These are phyloP conservation scores for Rhizophagus clarus DNA, from an alignment of 192 early-diverging fungal species.

Conservation along the genomic window DNA sequence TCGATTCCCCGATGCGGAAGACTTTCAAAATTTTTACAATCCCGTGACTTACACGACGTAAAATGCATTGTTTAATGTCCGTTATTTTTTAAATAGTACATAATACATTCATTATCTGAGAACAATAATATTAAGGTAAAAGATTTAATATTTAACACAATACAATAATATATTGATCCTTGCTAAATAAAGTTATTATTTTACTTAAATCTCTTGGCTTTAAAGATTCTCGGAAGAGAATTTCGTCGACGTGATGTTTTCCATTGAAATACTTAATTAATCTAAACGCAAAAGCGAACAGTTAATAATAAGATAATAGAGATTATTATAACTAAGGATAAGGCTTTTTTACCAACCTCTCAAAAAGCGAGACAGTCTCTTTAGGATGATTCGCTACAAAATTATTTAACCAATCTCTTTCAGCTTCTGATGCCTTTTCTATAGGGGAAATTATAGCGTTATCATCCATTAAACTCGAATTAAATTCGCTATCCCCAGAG, in stretches of 20 bases:
- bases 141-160: background rate
- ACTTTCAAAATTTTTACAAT: background rate
- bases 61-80: too few relatives aligned
- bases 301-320: background rate
- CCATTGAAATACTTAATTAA: conserved; percentile 79
- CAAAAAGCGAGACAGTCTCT: conserved; percentile 57
- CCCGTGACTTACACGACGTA: background rate
- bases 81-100: too few relatives aligned
- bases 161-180: conserved; percentile 17
- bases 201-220: conserved; percentile 21
- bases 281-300: conserved; percentile 36
- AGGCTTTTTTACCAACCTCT: conserved; percentile 45
- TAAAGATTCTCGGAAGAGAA: conserved; percentile 54
- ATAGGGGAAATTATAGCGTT: conserved; percentile 39
- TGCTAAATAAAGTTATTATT: conserved; percentile 15
- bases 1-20: background rate
- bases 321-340: background rate
- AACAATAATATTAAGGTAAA: too few relatives aligned
- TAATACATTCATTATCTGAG: too few relatives aligned
- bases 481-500: conserved; percentile 17
- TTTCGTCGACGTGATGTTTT: conserved; percentile 78
- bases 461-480: conserved; percentile 34
- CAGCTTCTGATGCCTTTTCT: conserved; percentile 48
- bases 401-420: conserved; percentile 52
- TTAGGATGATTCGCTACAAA: conserved; percentile 57